Conservation (phyloP, 2,329 filamentous ascomycete species). For the Remersonia thermophila region DNA sequence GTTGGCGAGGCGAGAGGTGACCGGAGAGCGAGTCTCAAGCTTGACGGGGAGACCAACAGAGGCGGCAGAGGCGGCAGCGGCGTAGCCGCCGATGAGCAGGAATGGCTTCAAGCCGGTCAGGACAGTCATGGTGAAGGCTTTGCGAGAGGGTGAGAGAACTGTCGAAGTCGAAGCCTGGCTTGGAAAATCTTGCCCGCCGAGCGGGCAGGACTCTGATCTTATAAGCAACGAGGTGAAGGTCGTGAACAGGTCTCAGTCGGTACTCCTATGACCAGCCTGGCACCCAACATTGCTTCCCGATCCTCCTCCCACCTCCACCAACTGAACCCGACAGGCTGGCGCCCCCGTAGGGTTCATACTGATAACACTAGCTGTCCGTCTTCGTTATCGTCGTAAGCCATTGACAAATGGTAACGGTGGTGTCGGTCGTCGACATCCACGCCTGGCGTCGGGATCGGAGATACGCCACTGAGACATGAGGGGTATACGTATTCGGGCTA, state of each 20-base stretch:
- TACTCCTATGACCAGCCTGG: neutral
- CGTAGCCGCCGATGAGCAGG: constrained; percentile 7
- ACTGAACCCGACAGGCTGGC: neutral
- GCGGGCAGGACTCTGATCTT: neutral
- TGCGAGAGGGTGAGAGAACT: neutral
- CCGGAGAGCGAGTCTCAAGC: constrained; percentile 25
- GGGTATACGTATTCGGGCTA: neutral
- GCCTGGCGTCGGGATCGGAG: neutral
- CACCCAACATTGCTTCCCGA: neutral
- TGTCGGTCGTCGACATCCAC: too few species aligned
- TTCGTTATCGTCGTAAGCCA: neutral
- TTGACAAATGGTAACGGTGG: too few species aligned
- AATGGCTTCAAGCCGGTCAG: constrained; percentile 2
- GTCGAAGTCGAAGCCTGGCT: neutral
- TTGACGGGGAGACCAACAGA: constrained; percentile 12
- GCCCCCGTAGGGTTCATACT: neutral
- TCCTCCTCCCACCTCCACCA: neutral
- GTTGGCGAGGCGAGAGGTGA: constrained; percentile 24
- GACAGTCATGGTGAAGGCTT: constrained; percentile 7
- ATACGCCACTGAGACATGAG: neutral
- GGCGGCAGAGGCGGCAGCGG: constrained; percentile 5
- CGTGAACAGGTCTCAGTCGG: neutral
- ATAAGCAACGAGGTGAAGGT: neutral
- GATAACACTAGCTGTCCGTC: neutral
- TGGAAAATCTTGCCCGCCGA: neutral